A percentile compares a stretch with the other conserved stretches of the same genome.
Evolutionary conservation across 2,329 filamentous ascomycete genomes (phyloP).

Genomic region (Curvularia eragrostidis): DNA sequence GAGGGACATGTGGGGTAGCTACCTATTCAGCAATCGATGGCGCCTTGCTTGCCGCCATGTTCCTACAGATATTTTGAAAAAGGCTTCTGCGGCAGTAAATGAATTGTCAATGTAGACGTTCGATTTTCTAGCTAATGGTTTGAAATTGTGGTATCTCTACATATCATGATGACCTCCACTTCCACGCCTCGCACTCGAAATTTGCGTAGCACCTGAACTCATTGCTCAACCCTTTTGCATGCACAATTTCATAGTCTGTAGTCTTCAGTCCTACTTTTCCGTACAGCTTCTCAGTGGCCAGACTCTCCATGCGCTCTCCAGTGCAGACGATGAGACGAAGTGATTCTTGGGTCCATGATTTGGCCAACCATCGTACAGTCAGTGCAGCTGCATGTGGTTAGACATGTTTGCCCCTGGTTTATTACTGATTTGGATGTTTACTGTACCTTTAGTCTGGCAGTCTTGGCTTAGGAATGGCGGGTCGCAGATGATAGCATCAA

Average conservation of each 20-base stretch:
- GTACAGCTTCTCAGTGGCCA: constrained; percentile 71
- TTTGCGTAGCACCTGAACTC: constrained; percentile 83
- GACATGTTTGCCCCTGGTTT: background rate
- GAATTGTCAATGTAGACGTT: no score
- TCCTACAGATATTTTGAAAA: background rate
- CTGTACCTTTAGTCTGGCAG: constrained; percentile 77
- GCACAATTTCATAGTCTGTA: constrained; percentile 72
- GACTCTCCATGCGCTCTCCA: constrained; percentile 74
- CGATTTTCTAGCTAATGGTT: background rate
- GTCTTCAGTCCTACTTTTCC: constrained; percentile 65
- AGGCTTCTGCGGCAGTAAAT: background rate
- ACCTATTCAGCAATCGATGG: constrained; percentile 1
- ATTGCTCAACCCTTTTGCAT: constrained; percentile 77
- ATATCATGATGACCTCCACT: constrained; percentile 34
- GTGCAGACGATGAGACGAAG: constrained; percentile 71
- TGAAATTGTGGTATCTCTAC: background rate
- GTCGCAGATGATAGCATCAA: constrained; percentile 76
- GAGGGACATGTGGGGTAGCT: constrained; percentile 33
- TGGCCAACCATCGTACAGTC: constrained; percentile 76
- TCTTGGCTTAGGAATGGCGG: constrained; percentile 82
- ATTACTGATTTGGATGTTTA: constrained; percentile 38
- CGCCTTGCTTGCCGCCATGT: constrained; percentile 3
- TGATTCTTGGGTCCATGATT: constrained; percentile 50
- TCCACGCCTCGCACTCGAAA: constrained; percentile 66
- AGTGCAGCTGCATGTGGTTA: constrained; percentile 65